A percentile compares a stretch with the other conserved stretches of the same genome.
Conservation (phyloP, 495 filamentous ascomycete genomes). For the Friedmanniomyces endolithicus region DNA sequence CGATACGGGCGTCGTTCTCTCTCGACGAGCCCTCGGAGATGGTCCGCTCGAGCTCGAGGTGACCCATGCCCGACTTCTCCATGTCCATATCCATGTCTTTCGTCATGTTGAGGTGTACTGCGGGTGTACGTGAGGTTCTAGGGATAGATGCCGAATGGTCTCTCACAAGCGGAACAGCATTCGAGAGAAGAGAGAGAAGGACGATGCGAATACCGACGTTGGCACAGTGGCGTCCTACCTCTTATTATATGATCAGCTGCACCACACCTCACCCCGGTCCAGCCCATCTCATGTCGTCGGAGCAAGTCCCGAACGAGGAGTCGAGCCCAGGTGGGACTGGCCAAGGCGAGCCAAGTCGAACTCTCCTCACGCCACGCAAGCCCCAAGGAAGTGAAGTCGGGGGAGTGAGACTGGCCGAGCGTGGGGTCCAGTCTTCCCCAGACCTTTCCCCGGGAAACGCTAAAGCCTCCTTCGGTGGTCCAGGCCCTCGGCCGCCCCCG, state of each 20-base stretch:
- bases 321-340: neutral
- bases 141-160: neutral
- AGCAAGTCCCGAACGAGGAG: neutral
- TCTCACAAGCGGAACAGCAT: too few relatives aligned
- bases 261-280: too few relatives aligned
- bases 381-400: too few relatives aligned
- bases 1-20: slow-evolving; percentile 10
- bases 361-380: neutral
- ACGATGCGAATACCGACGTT: neutral
- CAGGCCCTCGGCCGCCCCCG: too few relatives aligned
- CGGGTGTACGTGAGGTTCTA: neutral
- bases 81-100: neutral
- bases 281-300: neutral
- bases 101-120: neutral
- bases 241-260: neutral
- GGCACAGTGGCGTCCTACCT: neutral
- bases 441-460: too few relatives aligned
- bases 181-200: neutral
- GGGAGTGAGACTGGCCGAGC: too few relatives aligned
- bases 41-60: slow-evolving; percentile 6
- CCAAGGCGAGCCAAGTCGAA: slow-evolving; percentile 1
- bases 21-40: slow-evolving; percentile 1
- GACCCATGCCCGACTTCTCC: neutral
- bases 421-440: too few relatives aligned
- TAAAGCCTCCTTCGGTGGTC: too few relatives aligned